Percentiles rank a stretch among this genome's conserved stretches.
Evolutionary conservation across 2,329 filamentous ascomycete genomes (phyloP).

Genomic region (Bipolaris cookei): DNA sequence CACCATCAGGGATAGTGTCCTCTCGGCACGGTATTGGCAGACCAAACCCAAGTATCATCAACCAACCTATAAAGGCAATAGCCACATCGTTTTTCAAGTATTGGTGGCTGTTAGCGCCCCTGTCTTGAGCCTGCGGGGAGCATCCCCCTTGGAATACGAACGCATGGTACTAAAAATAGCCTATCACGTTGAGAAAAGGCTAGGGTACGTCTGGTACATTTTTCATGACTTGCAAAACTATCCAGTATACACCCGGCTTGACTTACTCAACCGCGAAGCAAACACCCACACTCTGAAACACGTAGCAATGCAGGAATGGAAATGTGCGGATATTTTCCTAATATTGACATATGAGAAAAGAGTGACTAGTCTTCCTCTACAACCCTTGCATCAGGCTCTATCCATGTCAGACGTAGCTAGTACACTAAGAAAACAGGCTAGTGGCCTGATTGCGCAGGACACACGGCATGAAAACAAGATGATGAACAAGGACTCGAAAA

Average conservation of each 20-base stretch:
- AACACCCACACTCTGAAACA: not conserved
- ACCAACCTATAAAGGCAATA: not conserved
- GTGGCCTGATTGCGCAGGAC: constrained; percentile 3
- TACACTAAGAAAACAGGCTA: constrained; percentile 16
- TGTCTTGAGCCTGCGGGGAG: constrained; percentile 1
- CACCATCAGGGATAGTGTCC: not conserved
- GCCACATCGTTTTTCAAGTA: constrained; percentile 10
- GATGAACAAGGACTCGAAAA: constrained; percentile 6
- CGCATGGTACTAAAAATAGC: constrained; percentile 24
- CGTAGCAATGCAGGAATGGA: constrained; percentile 15
- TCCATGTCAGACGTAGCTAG: constrained; percentile 14
- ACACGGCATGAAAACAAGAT: constrained; percentile 1
- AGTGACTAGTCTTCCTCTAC: constrained; percentile 11
- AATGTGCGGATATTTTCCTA: not conserved
- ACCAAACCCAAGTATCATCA: not conserved
- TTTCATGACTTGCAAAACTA: not conserved
- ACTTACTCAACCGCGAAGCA: not conserved
- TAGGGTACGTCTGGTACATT: constrained; percentile 3
- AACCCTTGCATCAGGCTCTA: constrained; percentile 12
- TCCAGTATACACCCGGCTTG: not conserved
- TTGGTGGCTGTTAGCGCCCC: constrained; percentile 14
- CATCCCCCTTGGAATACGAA: constrained; percentile 9
- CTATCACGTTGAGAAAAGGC: not conserved
- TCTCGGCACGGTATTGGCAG: not conserved
- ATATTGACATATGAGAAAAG: constrained; percentile 8